Conservation (phyloP, 371 early-diverging fungal genomes). For the Rhizopus microsporus region DNA sequence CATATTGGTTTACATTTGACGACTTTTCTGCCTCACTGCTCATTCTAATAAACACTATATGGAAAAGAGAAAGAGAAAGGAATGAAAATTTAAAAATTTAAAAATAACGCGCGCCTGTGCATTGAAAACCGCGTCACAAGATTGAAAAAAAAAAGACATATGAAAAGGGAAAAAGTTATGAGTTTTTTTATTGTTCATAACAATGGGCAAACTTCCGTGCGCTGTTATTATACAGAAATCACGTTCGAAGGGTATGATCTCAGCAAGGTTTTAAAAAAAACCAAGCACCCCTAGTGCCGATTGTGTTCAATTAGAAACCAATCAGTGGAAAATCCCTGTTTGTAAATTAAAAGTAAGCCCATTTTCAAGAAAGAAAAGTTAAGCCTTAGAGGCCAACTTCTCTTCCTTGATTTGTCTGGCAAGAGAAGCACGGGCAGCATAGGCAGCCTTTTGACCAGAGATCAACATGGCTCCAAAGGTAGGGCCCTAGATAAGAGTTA, state of each 20-base stretch:
- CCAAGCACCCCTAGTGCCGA: conserved; percentile 51
- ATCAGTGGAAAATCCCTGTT: conserved; percentile 4
- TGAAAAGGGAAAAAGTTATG: conserved; percentile 5
- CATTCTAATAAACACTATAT: conserved; percentile 3
- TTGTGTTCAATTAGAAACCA: conserved; percentile 15
- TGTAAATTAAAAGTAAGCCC: conserved; percentile 18
- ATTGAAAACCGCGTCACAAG: conserved; percentile 7
- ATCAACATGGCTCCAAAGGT: conserved; percentile 77
- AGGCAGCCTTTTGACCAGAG: conserved; percentile 73
- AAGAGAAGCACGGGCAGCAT: conserved; percentile 53
- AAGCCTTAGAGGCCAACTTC: conserved; percentile 13
- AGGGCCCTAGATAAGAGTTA: conserved; percentile 43
- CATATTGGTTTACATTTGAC: too few relatives aligned
- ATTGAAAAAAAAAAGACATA: not conserved
- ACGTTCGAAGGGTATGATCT: conserved; percentile 52
- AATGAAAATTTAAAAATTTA: conserved; percentile 18
- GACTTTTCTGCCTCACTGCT: conserved; percentile 6
- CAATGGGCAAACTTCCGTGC: conserved; percentile 40
- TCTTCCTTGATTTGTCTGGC: conserved; percentile 33
- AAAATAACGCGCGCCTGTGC: not conserved
- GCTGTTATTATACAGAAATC: conserved; percentile 48
- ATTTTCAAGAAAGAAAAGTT: conserved; percentile 3
- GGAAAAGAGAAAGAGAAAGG: conserved; percentile 14
- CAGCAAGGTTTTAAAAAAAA: conserved; percentile 33
- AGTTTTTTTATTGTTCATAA: conserved; percentile 2